Conservation (phyloP, 441 rosid species). For the Breynia disticha region DNA sequence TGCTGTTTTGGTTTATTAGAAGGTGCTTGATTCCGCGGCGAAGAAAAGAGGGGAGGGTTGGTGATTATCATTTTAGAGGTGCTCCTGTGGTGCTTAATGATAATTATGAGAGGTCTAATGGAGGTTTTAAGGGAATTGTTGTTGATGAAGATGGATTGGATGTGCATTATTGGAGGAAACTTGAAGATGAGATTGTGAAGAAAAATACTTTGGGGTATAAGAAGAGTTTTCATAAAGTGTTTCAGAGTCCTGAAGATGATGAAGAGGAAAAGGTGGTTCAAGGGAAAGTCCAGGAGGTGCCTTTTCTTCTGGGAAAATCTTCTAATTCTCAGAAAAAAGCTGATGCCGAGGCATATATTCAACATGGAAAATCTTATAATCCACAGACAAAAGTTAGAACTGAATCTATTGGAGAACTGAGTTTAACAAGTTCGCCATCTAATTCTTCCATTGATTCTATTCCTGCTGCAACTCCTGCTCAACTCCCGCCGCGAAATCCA, state of each 20-base stretch:
- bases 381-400: no score
- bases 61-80: constrained; percentile 15
- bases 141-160: constrained; percentile 36
- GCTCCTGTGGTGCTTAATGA: constrained; percentile 15
- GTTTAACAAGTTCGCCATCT: constrained; percentile 25
- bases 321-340: constrained; percentile 39
- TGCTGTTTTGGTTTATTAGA: constrained; percentile 44
- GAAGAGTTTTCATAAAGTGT: constrained; percentile 15
- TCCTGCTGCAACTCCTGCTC: constrained; percentile 22
- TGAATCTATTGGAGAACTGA: constrained; percentile 7
- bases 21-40: constrained; percentile 22
- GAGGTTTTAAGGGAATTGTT: constrained; percentile 29
- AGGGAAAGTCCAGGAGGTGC: constrained; percentile 38
- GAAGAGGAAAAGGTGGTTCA: constrained; percentile 16
- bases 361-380: no score
- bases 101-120: constrained; percentile 31
- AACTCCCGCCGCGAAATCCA: constrained; percentile 22
- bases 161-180: constrained; percentile 28
- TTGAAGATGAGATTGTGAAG: constrained; percentile 17
- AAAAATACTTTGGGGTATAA: background rate
- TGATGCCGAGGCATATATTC: constrained; percentile 14
- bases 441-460: constrained; percentile 21
- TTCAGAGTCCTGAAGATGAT: constrained; percentile 23
- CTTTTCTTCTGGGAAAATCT: constrained; percentile 61
- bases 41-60: constrained; percentile 15